phyloP scores from a whole-genome alignment of 345 rosid species.

The Microthlaspi erraticum region DNA sequence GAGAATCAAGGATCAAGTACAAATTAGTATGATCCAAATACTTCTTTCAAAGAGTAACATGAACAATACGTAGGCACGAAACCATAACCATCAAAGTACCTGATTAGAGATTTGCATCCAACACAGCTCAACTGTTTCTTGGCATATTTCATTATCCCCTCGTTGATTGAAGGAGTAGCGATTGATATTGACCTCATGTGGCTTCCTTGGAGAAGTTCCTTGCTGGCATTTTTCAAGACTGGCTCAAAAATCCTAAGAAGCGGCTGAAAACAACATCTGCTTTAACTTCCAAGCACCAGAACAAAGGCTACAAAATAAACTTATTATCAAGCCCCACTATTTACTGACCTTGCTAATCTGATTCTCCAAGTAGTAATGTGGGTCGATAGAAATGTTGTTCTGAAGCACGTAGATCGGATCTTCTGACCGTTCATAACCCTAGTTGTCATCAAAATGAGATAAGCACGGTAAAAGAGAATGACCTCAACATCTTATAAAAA shows the following conservation, averaged over 20 bases:
- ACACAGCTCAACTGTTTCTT: conserved; percentile 84
- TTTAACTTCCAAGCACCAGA: conserved; percentile 18
- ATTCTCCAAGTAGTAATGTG: conserved; percentile 90
- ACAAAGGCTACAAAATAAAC: conserved; percentile 22
- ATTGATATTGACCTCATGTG: conserved; percentile 95
- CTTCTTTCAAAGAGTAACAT: conserved; percentile 9
- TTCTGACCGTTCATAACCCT: conserved; percentile 97
- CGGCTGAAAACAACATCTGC: conserved; percentile 62
- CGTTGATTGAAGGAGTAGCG: conserved; percentile 86
- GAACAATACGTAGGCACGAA: conserved; percentile 20
- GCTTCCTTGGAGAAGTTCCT: conserved; percentile 88
- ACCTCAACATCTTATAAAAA: conserved; percentile 8
- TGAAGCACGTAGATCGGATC: conserved; percentile 94
- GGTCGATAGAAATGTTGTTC: conserved; percentile 93
- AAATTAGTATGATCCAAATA: conserved; percentile 20
- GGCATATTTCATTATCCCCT: conserved; percentile 95
- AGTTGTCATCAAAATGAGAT: conserved; percentile 37
- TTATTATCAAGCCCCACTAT: conserved; percentile 18
- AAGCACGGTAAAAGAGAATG: conserved; percentile 7
- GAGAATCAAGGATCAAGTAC: conserved; percentile 13
- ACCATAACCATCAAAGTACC: conserved; percentile 45
- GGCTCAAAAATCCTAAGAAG: conserved; percentile 97
- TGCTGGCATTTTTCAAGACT: conserved; percentile 90
- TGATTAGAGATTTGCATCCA: conserved; percentile 85
- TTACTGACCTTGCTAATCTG: conserved; percentile 89